These are phyloP conservation scores for Bonia amplexicaulis DNA, from an alignment of 176 grass and related monocot species.

Conservation along the genomic window DNA sequence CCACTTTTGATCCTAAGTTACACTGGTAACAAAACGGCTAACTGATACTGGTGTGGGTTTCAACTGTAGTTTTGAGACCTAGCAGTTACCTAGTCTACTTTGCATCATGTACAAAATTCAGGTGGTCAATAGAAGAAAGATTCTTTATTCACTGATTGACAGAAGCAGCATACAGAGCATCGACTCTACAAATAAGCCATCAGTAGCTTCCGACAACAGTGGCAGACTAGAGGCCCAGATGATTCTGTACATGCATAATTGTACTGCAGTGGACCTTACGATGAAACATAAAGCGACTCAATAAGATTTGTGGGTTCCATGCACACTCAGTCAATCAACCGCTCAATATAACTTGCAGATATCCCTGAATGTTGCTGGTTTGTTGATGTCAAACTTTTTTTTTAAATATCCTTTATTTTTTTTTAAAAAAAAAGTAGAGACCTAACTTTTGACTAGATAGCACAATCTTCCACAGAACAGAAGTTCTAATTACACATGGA, in stretches of 20 bases:
- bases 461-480: slow-evolving; percentile 7
- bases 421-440: neutral
- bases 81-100: slow-evolving; percentile 29
- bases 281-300: slow-evolving; percentile 45
- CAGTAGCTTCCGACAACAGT: slow-evolving; percentile 33
- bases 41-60: slow-evolving; percentile 15
- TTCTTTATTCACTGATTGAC: slow-evolving; percentile 29
- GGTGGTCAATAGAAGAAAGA: slow-evolving; percentile 29
- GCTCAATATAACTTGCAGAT: slow-evolving; percentile 25
- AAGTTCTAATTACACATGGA: slow-evolving; percentile 10
- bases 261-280: slow-evolving; percentile 50
- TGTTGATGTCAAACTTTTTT: slow-evolving; percentile 15
- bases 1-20: slow-evolving; percentile 6
- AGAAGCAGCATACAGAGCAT: slow-evolving; percentile 33
- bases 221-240: slow-evolving; percentile 45
- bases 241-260: slow-evolving; percentile 50
- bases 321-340: slow-evolving; percentile 28
- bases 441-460: slow-evolving; percentile 33
- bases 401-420: neutral
- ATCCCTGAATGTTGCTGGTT: neutral
- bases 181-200: slow-evolving; percentile 37
- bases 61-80: slow-evolving; percentile 25
- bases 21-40: neutral
- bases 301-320: slow-evolving; percentile 53
- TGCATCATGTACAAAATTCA: slow-evolving; percentile 30